Evolutionary conservation across 495 filamentous ascomycete genomes (phyloP), one percentile per base, ranked within the genome.

Genomic region (Parmelia sp.): DNA sequence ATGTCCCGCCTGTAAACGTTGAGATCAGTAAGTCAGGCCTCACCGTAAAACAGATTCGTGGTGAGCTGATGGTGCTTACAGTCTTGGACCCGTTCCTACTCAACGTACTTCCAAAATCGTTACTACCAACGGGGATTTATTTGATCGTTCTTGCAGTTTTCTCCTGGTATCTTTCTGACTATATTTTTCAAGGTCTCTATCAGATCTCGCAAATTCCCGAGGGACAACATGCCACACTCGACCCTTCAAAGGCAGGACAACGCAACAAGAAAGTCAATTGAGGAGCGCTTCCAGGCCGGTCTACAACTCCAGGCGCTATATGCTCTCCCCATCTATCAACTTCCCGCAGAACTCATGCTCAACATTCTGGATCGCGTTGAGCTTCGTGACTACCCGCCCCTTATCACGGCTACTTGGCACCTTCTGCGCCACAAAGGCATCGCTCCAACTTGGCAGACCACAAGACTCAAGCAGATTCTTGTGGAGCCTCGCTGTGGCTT

Each of bases 31-130:
- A 49, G 75, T 68, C 33, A 57, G 29, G 3, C 53, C 39, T 58
- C 23, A 59, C 60, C 55, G 45, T 58, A 36, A 61, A n/a, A 11
- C 57, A 35, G 27, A 5, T 53, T 53, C 39, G 62, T 51, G 36
- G 35, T 8, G 39, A 42, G 53, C 65, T 71, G 36, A 71, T 36
- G 23, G 23, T 7, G 58, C 21, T 60, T 25, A 63, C 44, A 79
- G 84, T 97, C 72, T 84, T 98, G 31, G 94, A 98, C 76, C 91
- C 91, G 27, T 97, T 84, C 66, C 53, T 92, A 44, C 75, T 84
- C 67, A 90, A 91, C 74, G 68, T 89, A 10, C 79, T 93, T 65
- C 90, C 90, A 14, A 77, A 80, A 58, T 90, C 88, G 25, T 74
- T 94, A 25, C 69, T 89, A 21, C 84, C 84, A 45, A 93, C 88